phyloP scores from a whole-genome alignment of 352 stramenopile genomes.

The Phytopythium aichiense region DNA sequence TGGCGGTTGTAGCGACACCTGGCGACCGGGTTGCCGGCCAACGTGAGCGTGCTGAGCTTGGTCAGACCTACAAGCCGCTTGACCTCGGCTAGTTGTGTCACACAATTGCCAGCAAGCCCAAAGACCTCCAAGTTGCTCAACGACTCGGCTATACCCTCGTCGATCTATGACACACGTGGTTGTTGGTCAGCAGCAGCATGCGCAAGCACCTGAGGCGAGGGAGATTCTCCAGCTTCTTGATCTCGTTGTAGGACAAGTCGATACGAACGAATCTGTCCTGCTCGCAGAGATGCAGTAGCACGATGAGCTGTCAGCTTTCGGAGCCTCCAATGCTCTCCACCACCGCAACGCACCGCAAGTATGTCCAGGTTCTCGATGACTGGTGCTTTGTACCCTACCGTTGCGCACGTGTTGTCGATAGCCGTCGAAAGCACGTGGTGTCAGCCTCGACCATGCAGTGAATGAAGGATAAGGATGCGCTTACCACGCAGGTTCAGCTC shows the following conservation, averaged over 20 bases:
- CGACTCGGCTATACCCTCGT: constrained; percentile 67
- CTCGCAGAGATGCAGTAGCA: no score
- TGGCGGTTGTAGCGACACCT: constrained; percentile 89
- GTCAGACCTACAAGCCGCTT: constrained; percentile 69
- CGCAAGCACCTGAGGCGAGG: constrained; percentile 80
- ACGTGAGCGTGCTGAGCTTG: constrained; percentile 83
- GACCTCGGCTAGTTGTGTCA: constrained; percentile 78
- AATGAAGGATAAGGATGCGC: constrained; percentile 2
- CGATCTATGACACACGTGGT: constrained; percentile 86
- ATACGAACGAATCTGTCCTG: constrained; percentile 93
- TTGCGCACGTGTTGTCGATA: no score
- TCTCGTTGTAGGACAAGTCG: constrained; percentile 93
- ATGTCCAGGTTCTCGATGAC: constrained; percentile 92
- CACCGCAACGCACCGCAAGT: constrained; percentile 70
- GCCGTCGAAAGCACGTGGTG: no score
- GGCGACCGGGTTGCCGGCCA: constrained; percentile 88
- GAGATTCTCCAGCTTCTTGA: constrained; percentile 95
- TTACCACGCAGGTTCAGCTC: constrained; percentile 91
- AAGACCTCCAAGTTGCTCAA: constrained; percentile 86
- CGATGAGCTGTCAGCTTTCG: no score
- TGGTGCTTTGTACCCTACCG: constrained; percentile 90
- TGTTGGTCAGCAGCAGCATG: constrained; percentile 92
- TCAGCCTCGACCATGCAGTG: no score
- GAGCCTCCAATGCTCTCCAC: no score
- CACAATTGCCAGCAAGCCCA: constrained; percentile 89